Conservation (phyloP, 495 filamentous ascomycete genomes). For the Penicillium pancosmium region DNA sequence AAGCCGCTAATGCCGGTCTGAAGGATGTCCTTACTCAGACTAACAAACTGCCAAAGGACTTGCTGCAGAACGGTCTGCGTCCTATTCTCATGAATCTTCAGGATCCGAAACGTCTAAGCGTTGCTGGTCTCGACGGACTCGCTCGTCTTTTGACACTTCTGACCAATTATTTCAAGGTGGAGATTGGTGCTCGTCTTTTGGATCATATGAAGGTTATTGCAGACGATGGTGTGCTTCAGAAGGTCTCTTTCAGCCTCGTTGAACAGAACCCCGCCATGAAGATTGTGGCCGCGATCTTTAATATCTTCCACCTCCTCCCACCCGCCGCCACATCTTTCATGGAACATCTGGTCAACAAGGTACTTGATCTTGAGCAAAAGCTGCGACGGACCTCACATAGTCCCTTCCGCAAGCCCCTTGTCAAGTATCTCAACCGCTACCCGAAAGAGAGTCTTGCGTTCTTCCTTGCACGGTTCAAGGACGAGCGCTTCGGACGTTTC, state of each 20-base stretch:
- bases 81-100: conserved; percentile 95
- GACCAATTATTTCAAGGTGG: conserved; percentile 99
- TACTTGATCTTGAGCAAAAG: conserved; percentile 83
- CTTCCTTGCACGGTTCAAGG: conserved; percentile 72
- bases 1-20: conserved; percentile 87
- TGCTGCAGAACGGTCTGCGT: conserved; percentile 89
- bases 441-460: conserved; percentile 84
- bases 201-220: conserved; percentile 93
- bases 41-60: conserved; percentile 91
- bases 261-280: conserved; percentile 92
- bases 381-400: conserved; percentile 89
- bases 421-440: conserved; percentile 92
- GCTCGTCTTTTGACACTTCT: conserved; percentile 84
- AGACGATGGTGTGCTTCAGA: conserved; percentile 75
- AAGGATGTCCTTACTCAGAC: conserved; percentile 82
- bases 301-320: conserved; percentile 94
- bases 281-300: conserved; percentile 88
- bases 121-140: conserved; percentile 87
- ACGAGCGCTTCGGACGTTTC: conserved; percentile 89
- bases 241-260: conserved; percentile 89
- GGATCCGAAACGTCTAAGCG: conserved; percentile 86
- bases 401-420: conserved; percentile 88
- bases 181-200: conserved; percentile 87
- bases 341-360: conserved; percentile 82
- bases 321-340: conserved; percentile 88